Evolutionary conservation across 345 rosid genomes (phyloP), one percentile per base, ranked within the genome.

Genomic region (Dovyalis caffra): DNA sequence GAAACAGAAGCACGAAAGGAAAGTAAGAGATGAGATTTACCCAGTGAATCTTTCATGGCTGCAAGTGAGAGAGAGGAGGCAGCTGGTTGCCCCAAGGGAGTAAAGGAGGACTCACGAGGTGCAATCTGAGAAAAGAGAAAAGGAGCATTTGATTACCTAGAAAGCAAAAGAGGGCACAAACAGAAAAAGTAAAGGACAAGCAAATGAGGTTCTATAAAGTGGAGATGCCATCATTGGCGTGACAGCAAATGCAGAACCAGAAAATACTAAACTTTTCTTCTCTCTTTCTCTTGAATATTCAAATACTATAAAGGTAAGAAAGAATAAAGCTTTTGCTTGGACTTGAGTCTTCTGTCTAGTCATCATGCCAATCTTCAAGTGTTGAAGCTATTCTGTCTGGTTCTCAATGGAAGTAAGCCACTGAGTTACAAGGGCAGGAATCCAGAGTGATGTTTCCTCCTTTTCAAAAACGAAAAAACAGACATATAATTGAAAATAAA

Each of bases 151-250:
- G 9, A n/a, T 35, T 38, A 8, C 68, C 72, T 33, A 31, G n/a
- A 45, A 57, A 47, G 37, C 62, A 72, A 68, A 68, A 21, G 43
- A 29, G 28, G 37, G 35, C 31, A 28, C 18, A 32, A 25, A 49
- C n/a, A n/a, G n/a, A 57, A 31, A 25, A 23, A 11, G 74, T 51
- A 64, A 49, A 81, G 60, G 70, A 38, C 57, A 69, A 75, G 78
- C 71, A 49, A 71, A 61, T 66, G 26, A 32, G 70, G 8, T 38
- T 64, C 75, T 45, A 2, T 73, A 32, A 67, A 77, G 80, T 77
- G 80, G 80, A 73, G 78, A 72, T 62, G 66, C 73, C 58, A 73
- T 79, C 8, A 81, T 76, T 68, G 60, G 32, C 31, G 40, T 73
- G 14, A 56, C 60, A 74, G 72, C 73, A 73, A 66, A 12, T 60